These are phyloP conservation scores for Fusarium gaditjirri DNA, from an alignment of 2,329 filamentous ascomycete species.

Conservation along the genomic window DNA sequence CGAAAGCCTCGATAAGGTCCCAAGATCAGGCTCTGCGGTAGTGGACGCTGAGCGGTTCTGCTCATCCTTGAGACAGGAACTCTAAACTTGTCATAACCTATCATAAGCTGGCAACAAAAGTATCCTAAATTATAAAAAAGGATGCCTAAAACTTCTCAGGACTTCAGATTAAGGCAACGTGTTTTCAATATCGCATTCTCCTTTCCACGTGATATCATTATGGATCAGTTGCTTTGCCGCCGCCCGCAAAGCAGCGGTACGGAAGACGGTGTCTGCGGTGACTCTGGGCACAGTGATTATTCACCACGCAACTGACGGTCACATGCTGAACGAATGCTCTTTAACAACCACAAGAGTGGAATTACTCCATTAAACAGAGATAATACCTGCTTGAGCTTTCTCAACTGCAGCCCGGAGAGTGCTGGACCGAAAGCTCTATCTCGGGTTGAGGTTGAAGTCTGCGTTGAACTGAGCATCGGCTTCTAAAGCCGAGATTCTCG, in stretches of 20 bases:
- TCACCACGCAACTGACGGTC: no score
- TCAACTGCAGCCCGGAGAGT: background rate
- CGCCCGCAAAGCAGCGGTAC: no score
- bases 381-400: background rate
- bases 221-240: no score
- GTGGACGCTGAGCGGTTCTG: background rate
- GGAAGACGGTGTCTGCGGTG: no score
- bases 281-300: no score
- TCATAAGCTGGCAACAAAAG: background rate
- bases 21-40: background rate
- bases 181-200: no score
- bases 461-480: background rate
- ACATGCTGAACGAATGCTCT: no score
- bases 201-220: no score
- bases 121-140: no score
- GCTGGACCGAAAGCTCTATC: background rate
- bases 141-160: background rate
- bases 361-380: no score
- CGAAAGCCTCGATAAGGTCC: background rate
- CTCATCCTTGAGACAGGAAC: background rate
- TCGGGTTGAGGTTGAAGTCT: background rate
- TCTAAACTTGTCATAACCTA: background rate
- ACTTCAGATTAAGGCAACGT: background rate
- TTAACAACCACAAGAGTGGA: no score
- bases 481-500: conserved; percentile 1